Evolutionary conservation across 2,329 filamentous ascomycete genomes (phyloP).

Genomic region (Neonectria sp.): DNA sequence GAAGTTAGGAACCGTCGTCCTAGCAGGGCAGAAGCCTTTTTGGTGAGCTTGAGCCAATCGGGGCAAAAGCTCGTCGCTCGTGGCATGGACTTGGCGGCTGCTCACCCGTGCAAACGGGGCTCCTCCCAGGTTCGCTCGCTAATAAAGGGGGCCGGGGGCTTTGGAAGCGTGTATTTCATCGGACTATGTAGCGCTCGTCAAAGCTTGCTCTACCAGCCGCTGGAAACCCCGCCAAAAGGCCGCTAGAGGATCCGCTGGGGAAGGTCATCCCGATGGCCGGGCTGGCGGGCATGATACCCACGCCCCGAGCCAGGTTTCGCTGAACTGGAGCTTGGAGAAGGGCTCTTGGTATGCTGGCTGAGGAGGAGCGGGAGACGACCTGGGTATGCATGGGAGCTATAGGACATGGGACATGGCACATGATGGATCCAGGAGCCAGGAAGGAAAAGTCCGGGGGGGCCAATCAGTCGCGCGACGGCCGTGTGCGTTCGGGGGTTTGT

Average conservation of each 20-base stretch:
- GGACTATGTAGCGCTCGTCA: slow-evolving; percentile 9
- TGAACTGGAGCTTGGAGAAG: slow-evolving; percentile 2
- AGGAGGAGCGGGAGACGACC: neutral
- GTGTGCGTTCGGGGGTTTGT: slow-evolving; percentile 32
- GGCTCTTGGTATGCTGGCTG: neutral
- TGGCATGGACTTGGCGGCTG: slow-evolving; percentile 38
- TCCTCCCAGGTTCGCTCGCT: slow-evolving; percentile 19
- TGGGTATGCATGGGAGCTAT: neutral
- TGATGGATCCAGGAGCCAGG: slow-evolving; percentile 16
- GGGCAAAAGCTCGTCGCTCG: slow-evolving; percentile 42
- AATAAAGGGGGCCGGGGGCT: neutral
- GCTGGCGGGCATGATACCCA: slow-evolving; percentile 15
- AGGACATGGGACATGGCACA: slow-evolving; percentile 11
- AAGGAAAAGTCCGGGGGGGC: slow-evolving; percentile 48
- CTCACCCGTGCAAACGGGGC: slow-evolving; percentile 7
- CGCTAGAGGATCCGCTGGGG: slow-evolving; percentile 26
- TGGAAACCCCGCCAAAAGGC: slow-evolving; percentile 20
- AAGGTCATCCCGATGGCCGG: slow-evolving; percentile 20
- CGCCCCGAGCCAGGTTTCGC: slow-evolving; percentile 16
- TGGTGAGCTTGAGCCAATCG: slow-evolving; percentile 43
- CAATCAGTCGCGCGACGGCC: slow-evolving; percentile 49
- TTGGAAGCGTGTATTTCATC: neutral
- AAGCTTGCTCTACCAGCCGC: slow-evolving; percentile 16
- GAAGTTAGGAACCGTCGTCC: slow-evolving; percentile 31
- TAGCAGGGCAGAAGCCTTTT: slow-evolving; percentile 33